Conservation (phyloP, 441 rosid genomes). For the Pelargonium cotyledonis region DNA sequence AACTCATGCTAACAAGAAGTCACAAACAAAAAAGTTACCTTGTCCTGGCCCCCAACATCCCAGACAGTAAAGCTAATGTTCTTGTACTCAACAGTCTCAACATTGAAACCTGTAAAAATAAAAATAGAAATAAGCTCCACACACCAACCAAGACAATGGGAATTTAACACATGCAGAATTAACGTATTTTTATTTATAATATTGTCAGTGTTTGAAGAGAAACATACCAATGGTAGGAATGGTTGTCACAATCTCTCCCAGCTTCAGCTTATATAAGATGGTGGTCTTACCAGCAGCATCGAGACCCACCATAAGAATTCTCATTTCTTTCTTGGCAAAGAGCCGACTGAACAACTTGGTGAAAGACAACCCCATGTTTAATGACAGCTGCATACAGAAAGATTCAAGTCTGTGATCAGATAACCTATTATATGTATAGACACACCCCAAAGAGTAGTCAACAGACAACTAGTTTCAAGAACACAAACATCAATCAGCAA, state of each 20-base stretch:
- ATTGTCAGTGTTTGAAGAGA: no score
- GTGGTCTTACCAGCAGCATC: conserved; percentile 67
- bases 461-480: no score
- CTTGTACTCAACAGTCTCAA: conserved; percentile 80
- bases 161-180: not conserved
- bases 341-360: conserved; percentile 58
- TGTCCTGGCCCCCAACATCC: conserved; percentile 88
- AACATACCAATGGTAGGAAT: conserved; percentile 57
- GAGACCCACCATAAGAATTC: conserved; percentile 53
- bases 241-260: conserved; percentile 61
- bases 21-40: conserved; percentile 28
- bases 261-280: conserved; percentile 60
- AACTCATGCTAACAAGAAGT: no score
- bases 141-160: not conserved
- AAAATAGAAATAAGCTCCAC: conserved; percentile 6
- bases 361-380: conserved; percentile 52
- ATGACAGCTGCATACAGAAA: conserved; percentile 22
- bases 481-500: no score
- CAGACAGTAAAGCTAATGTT: conserved; percentile 85
- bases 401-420: not conserved
- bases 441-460: not conserved
- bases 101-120: conserved; percentile 50
- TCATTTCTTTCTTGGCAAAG: conserved; percentile 56
- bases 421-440: not conserved
- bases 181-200: no score